Conservation (phyloP, 495 filamentous ascomycete species). For the Lasiosphaeris hirsuta region DNA sequence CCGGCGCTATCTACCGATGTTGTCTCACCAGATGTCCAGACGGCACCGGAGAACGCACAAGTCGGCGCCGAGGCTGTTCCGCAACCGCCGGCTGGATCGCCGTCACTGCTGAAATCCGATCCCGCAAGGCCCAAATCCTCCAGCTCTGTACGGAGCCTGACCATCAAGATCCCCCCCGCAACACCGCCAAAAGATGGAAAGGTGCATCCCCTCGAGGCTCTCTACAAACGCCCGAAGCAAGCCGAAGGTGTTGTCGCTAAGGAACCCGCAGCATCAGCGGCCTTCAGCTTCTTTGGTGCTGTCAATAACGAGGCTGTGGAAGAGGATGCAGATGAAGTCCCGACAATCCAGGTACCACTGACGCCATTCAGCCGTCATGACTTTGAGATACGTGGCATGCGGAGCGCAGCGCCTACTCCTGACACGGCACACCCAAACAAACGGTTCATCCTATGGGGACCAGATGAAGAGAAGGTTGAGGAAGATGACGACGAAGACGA, state of each 20-base stretch:
- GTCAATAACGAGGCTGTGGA: constrained; percentile 45
- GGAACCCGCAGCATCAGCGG: constrained; percentile 24
- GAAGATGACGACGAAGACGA: constrained; percentile 29
- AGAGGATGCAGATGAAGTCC: constrained; percentile 35
- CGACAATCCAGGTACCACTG: constrained; percentile 52
- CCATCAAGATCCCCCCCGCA: constrained; percentile 49
- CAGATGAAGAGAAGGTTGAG: constrained; percentile 38
- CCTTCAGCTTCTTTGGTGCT: constrained; percentile 51
- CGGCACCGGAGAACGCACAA: no score
- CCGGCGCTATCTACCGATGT: no score
- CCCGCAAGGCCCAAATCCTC: constrained; percentile 40
- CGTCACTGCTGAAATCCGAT: not conserved
- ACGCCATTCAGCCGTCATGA: constrained; percentile 80
- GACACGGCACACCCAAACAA: constrained; percentile 78
- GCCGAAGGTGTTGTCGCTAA: constrained; percentile 23
- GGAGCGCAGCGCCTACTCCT: constrained; percentile 90
- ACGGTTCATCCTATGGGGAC: constrained; percentile 50
- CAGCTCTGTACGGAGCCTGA: constrained; percentile 41
- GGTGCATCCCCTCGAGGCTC: constrained; percentile 80
- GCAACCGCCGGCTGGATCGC: no score
- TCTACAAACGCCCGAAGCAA: constrained; percentile 71
- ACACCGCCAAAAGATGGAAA: constrained; percentile 43
- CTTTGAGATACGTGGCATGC: constrained; percentile 63
- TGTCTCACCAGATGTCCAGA: no score
- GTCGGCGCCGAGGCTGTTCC: no score